Evolutionary conservation across 1,139 yeast genomes (phyloP), one percentile per base, ranked within the genome.

Genomic region (Suhomyces guaymorum): DNA sequence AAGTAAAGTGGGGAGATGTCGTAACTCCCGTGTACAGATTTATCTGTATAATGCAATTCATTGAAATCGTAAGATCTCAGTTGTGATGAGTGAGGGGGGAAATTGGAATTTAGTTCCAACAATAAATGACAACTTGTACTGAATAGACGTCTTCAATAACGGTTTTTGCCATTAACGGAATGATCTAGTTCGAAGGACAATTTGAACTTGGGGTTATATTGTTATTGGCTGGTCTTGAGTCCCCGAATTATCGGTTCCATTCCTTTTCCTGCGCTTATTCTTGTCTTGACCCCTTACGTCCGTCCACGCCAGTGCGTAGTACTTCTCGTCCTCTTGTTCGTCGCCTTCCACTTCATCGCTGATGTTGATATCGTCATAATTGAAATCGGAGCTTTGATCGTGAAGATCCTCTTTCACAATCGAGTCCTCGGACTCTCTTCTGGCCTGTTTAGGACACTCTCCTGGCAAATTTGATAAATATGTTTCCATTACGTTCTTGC

Each of bases 301-400:
- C 3, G 39, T 32, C 63, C 63, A 57, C 14, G 51, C 43, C 13
- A 39, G 35, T 14, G 44, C 46, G 38, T 55, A 57, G 29, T 45
- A 58, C 6, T 35, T 32, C 24, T 54, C 56, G 25, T 59, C 64
- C 25, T 57, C 61, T 7, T 42, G 37, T 15, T 56, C 61, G 11
- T 51, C 57, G 5, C 49, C 55, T 15, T 50, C 61, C 5, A 43
- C 46, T 7, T 49, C 46, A 35, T 54, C 59, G 15, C 41, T 54
- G 14, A 58, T 30, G 11, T 57, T 59, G 8, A 59, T 49, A 28
- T 57, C 60, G 28, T 58, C 57, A 30, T 57, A 59, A 32, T 55
- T 51, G 40, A 43, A 59, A 10, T 52, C 54, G 11, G 44, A 29
- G 17, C 44, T 38, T 26, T 30, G 24, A 12, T 43, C 46, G 23